Evolutionary conservation across 164 flowering plant genomes (phyloP).

Genomic region (Akebia trifoliata): DNA sequence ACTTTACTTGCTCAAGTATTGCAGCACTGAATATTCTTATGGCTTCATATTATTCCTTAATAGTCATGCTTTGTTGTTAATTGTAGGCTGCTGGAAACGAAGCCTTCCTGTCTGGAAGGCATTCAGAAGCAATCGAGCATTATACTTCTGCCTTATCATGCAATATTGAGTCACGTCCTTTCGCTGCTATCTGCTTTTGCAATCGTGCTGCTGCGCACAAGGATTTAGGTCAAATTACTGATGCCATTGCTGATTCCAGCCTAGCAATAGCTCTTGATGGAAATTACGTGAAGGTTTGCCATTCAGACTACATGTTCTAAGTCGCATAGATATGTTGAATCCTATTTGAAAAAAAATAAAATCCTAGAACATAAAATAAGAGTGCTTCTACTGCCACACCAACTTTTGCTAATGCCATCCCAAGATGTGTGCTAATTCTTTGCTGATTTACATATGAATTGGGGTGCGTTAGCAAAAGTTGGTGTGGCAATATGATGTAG

Average conservation of each 20-base stretch:
- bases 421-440: no score
- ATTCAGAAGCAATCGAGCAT: conserved; percentile 82
- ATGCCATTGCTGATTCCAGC: conserved; percentile 97
- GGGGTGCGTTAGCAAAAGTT: no score
- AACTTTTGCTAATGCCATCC: no score
- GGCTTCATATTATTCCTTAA: background rate
- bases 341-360: background rate
- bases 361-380: no score
- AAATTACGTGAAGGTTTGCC: conserved; percentile 69
- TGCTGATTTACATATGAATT: no score
- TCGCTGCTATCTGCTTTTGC: conserved; percentile 89
- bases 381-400: no score
- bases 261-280: conserved; percentile 86
- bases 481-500: no score
- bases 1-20: background rate
- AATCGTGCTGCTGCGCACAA: conserved; percentile 98
- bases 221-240: conserved; percentile 72
- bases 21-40: conserved; percentile 2
- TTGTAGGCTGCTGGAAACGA: conserved; percentile 82
- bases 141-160: conserved; percentile 77
- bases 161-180: conserved; percentile 73
- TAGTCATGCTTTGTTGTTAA: conserved; percentile 12
- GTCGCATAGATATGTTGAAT: background rate
- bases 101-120: conserved; percentile 63
- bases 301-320: conserved; percentile 1